Evolutionary conservation across 169 alveolate genomes (phyloP).

Genomic region (Plasmodium coatneyi): DNA sequence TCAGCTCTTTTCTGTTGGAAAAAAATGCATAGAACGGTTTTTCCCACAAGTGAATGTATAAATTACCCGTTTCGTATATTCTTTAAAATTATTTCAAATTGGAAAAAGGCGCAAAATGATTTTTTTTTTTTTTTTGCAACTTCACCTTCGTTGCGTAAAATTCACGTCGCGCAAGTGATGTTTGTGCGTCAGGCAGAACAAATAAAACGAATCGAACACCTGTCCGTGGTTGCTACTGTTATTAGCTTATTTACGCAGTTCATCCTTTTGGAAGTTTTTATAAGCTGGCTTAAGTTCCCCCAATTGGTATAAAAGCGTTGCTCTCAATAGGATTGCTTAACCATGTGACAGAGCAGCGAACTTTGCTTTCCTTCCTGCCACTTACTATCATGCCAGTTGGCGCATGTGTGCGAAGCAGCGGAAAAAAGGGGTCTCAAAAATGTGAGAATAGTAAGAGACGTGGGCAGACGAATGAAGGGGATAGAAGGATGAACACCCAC

Average conservation of each 20-base stretch:
- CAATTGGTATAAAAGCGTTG: neutral
- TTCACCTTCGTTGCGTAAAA: neutral
- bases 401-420: neutral
- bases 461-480: neutral
- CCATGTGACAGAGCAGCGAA: neutral
- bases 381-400: neutral
- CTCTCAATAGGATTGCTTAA: neutral
- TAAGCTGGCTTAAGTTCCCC: neutral
- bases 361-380: neutral
- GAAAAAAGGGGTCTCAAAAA: neutral
- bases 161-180: neutral
- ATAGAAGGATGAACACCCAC: neutral
- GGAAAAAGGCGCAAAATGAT: neutral
- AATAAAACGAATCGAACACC: neutral
- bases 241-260: neutral
- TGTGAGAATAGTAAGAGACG: neutral
- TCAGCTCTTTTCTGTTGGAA: neutral
- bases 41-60: neutral
- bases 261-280: neutral
- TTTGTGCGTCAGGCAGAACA: neutral
- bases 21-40: neutral
- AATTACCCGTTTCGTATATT: neutral
- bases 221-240: neutral
- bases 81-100: neutral
- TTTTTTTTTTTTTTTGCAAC: neutral